phyloP scores from a whole-genome alignment of 78 protist species.

The Dictyostelium purpureum region DNA sequence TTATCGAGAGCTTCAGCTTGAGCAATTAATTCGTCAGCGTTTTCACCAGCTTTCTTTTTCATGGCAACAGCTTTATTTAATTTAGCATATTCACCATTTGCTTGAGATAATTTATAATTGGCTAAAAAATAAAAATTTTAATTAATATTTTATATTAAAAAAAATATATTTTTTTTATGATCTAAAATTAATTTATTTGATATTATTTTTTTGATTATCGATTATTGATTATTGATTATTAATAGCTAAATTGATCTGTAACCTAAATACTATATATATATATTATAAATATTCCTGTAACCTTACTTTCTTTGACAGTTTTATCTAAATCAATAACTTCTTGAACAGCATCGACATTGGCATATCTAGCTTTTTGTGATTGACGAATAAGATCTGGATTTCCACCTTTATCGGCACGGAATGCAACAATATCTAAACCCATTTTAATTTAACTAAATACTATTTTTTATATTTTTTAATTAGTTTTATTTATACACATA shows the following conservation, averaged over 20 bases:
- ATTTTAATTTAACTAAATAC: slow-evolving; percentile 12
- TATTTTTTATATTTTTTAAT: background rate
- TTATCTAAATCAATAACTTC: slow-evolving; percentile 85
- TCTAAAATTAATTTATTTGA: background rate
- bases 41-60: slow-evolving; percentile 66
- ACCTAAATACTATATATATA: too few species aligned
- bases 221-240: background rate
- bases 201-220: background rate
- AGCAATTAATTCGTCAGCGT: slow-evolving; percentile 51
- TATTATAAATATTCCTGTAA: too few species aligned
- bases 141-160: background rate
- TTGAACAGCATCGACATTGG: slow-evolving; percentile 86
- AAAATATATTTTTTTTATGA: background rate
- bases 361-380: slow-evolving; percentile 92
- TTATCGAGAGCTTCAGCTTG: slow-evolving; percentile 42
- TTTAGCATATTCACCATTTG: slow-evolving; percentile 42
- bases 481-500: too few species aligned
- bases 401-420: slow-evolving; percentile 94
- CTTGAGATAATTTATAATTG: slow-evolving; percentile 28
- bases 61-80: slow-evolving; percentile 45
- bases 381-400: slow-evolving; percentile 94
- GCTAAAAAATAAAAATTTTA: slow-evolving; percentile 1
- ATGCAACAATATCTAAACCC: slow-evolving; percentile 93
- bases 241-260: background rate
- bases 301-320: slow-evolving; percentile 10